A percentile compares a stretch with the other conserved stretches of the same genome.
phyloP scores from a whole-genome alignment of 1,284 basidiomycete genomes.

The Marasmius sp. region DNA sequence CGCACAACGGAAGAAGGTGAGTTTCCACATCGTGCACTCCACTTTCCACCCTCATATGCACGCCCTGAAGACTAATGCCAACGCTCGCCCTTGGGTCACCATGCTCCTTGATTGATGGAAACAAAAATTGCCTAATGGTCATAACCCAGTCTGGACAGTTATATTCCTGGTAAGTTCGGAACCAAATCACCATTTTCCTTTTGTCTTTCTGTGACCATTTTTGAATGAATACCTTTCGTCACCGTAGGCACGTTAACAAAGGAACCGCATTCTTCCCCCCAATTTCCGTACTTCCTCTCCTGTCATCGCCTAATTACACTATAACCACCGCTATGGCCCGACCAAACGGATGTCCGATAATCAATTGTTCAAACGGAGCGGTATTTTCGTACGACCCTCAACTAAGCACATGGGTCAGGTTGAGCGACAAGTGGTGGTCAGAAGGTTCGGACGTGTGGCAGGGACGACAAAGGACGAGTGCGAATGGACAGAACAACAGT shows the following conservation, averaged over 20 bases:
- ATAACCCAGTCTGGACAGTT: constrained; percentile 73
- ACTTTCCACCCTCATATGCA: constrained; percentile 6
- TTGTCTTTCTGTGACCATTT: background rate
- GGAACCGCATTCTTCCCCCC: constrained; percentile 64
- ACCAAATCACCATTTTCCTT: background rate
- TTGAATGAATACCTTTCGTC: constrained; percentile 8
- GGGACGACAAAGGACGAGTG: constrained; percentile 54
- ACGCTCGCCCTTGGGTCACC: constrained; percentile 73
- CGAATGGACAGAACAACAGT: constrained; percentile 21
- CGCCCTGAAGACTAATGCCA: constrained; percentile 61
- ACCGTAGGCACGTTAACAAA: constrained; percentile 69
- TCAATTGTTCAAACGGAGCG: constrained; percentile 73
- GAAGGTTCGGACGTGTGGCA: constrained; percentile 82
- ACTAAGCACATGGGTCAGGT: constrained; percentile 67
- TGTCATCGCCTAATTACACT: constrained; percentile 53
- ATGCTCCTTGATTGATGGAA: constrained; percentile 66
- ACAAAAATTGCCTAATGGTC: constrained; percentile 64
- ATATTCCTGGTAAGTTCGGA: constrained; percentile 65
- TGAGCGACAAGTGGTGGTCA: constrained; percentile 80
- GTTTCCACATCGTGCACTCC: constrained; percentile 17
- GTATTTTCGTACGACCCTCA: constrained; percentile 76
- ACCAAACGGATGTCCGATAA: constrained; percentile 75
- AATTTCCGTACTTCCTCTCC: constrained; percentile 58
- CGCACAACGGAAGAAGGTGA: constrained; percentile 75
- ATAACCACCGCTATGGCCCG: constrained; percentile 65